Base-by-base conservation (phyloP, 108 stramenopile genomes). In the Cyclotella kingstonii region DNA sequence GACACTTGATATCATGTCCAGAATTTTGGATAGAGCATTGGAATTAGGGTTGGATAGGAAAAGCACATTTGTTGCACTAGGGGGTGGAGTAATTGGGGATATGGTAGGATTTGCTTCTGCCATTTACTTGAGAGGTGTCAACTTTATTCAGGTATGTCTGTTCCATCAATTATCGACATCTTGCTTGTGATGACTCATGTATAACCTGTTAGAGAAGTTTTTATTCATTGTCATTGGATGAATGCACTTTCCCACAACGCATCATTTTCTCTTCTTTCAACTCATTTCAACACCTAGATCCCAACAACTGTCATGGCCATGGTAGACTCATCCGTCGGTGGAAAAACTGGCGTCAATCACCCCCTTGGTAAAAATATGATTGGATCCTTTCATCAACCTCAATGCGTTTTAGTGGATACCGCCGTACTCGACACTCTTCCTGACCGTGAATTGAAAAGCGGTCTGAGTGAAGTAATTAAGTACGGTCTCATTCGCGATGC, bases 271-370 rank as follows among this genome's bases (percentile, higher is more conserved):
- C 45, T 26, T 8, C 12, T 15, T 30, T 44, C 21, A 18, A 0
- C 9, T 3, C 19, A 10, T 31, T 8, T 3, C 1, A n/a, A 60
- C 12, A 35, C 18, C 14, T 9, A 79, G 64, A 81, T 92, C 5
- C 98, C 98, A 40, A 99, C 98, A 22, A 98, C 98, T 14, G 89
- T 99, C 66, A 97, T 99, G 95, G 98, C 98, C 33, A 97, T 98
- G 96, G 97, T 97, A 8, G 98, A 99, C 81, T 84, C 84, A 18
- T 86, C 88, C 40, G 96, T 99, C 23, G 98, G 98, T 25, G 98
- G 98, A 41, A 99, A 99, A 81, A 99, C 98, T 0, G 97, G 91
- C 27, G 96, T 99, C 67, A 97, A 99, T 63, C 96, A 95, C 65
- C 85, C 95, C 19, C 73, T 84, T 26, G 98, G 97, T 47, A 99